Conservation (phyloP, 139 green algal species). For the Chlamydomonas sp. region DNA sequence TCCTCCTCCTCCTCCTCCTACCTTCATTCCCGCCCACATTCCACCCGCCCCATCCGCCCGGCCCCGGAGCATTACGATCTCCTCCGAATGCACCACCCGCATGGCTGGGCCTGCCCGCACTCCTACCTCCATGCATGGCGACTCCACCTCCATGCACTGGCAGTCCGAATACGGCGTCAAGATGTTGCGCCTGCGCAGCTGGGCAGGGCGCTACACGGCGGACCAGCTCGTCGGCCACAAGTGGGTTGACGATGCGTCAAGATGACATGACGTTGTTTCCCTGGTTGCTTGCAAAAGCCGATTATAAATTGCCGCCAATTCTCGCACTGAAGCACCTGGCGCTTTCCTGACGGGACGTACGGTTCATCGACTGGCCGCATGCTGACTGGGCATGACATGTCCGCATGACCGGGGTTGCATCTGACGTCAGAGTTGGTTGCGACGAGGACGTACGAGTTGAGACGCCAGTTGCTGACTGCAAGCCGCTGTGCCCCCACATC, state of each 20-base stretch:
- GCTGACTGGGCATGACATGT: no score
- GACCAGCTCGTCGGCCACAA: constrained; percentile 69
- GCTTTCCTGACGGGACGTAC: no score
- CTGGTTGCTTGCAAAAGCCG: neutral
- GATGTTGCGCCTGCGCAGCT: constrained; percentile 46
- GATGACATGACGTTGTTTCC: neutral
- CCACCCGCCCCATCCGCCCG: neutral
- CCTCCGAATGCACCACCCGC: no score
- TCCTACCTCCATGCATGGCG: constrained; percentile 12
- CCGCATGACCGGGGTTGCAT: no score
- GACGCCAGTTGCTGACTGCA: neutral
- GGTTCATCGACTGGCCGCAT: no score
- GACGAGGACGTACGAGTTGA: neutral
- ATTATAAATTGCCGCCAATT: no score
- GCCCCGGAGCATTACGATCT: neutral
- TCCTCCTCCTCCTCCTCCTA: neutral
- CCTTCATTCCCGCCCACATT: neutral
- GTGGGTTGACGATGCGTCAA: neutral
- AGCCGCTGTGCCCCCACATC: neutral
- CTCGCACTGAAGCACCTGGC: no score
- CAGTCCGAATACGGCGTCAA: constrained; percentile 54
- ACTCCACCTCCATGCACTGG: constrained; percentile 12
- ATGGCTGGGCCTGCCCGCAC: no score
- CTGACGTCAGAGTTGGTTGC: no score
- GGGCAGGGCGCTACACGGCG: constrained; percentile 49